Conservation (phyloP, 768 basidiomycete species). For the Rhodocollybia butyracea region DNA sequence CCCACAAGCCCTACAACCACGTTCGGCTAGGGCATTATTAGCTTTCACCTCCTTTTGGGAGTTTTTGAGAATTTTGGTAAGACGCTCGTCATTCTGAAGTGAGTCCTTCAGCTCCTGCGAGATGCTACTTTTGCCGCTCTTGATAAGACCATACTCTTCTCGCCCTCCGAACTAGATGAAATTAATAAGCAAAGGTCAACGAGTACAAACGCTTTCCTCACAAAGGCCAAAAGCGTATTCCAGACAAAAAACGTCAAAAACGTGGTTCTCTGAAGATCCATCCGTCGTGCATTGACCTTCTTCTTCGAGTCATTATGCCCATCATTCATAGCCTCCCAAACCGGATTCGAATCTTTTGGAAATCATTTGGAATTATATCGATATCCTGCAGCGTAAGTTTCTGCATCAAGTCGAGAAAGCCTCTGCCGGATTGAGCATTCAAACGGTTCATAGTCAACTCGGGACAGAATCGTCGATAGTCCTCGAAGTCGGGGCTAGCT, state of each 20-base stretch:
- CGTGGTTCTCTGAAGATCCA: slow-evolving; percentile 3
- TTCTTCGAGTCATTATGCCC: not conserved
- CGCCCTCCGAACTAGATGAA: slow-evolving; percentile 13
- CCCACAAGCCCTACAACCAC: no score
- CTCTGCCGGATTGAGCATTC: no score
- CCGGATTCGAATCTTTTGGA: no score
- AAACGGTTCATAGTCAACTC: slow-evolving; percentile 14
- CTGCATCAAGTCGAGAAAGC: no score
- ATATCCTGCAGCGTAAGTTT: no score
- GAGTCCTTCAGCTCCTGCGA: slow-evolving; percentile 2
- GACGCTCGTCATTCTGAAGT: not conserved
- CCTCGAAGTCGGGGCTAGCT: slow-evolving; percentile 16
- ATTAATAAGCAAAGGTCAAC: not conserved
- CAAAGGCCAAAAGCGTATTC: slow-evolving; percentile 16
- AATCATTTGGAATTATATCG: no score
- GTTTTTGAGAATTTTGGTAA: not conserved
- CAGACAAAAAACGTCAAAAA: slow-evolving; percentile 16
- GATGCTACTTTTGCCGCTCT: not conserved
- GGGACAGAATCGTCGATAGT: slow-evolving; percentile 2
- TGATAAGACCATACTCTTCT: slow-evolving; percentile 12
- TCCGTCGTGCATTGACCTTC: not conserved
- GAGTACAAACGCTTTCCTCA: not conserved
- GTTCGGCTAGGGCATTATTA: no score
- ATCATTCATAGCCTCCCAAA: no score
- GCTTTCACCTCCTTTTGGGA: no score